phyloP scores from a whole-genome alignment of 2,329 filamentous ascomycete species.

The Nigrograna mackinnonii region DNA sequence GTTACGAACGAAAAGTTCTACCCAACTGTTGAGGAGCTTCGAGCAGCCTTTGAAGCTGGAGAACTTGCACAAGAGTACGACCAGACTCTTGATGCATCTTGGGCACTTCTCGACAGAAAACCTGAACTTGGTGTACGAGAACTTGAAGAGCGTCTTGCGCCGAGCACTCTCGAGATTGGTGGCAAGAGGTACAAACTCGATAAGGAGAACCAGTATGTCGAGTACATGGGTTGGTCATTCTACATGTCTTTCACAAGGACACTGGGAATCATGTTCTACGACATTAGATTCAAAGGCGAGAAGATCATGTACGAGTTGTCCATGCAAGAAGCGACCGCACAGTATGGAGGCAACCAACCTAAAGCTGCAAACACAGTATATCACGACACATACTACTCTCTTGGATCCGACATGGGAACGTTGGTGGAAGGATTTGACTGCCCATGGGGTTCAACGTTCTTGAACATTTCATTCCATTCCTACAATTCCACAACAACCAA shows the following conservation, averaged over 20 bases:
- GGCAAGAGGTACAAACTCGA: slow-evolving; percentile 49
- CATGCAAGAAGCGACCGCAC: slow-evolving; percentile 59
- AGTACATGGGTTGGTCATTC: slow-evolving; percentile 57
- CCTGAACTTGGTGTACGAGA: slow-evolving; percentile 26
- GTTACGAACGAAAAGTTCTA: slow-evolving; percentile 58
- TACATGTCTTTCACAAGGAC: slow-evolving; percentile 55
- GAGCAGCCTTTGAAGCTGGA: slow-evolving; percentile 48
- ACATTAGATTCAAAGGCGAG: slow-evolving; percentile 59
- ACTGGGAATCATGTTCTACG: slow-evolving; percentile 54
- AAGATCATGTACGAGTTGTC: slow-evolving; percentile 60
- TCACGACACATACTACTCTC: slow-evolving; percentile 54
- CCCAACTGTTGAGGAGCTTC: slow-evolving; percentile 52
- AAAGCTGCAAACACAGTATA: slow-evolving; percentile 48
- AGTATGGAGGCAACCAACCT: slow-evolving; percentile 54
- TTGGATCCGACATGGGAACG: slow-evolving; percentile 45
- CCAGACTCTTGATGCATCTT: slow-evolving; percentile 52
- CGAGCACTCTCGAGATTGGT: slow-evolving; percentile 44
- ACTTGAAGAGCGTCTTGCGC: slow-evolving; percentile 47
- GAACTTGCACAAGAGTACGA: slow-evolving; percentile 50
- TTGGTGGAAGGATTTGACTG: slow-evolving; percentile 57
- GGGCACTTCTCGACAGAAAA: slow-evolving; percentile 48
- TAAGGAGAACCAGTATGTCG: slow-evolving; percentile 46
- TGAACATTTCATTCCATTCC: slow-evolving; percentile 52
- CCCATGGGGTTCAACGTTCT: slow-evolving; percentile 54
- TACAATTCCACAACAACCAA: slow-evolving; percentile 51